Evolutionary conservation across 495 filamentous ascomycete species (phyloP).

Genomic region (Niebla homalea): DNA sequence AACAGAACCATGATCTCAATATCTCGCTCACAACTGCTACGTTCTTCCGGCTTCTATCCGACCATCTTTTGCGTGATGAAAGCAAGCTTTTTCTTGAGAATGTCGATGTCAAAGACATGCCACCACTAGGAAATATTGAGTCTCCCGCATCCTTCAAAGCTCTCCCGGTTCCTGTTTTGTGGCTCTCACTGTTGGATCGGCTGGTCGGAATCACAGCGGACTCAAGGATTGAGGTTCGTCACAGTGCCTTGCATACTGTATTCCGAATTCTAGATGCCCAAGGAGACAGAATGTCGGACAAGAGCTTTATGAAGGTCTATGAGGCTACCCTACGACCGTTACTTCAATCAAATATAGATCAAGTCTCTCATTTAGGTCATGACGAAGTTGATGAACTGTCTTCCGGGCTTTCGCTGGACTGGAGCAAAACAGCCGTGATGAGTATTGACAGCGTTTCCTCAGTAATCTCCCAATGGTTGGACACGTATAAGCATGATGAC

Average conservation of each 20-base stretch:
- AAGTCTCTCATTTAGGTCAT: neutral
- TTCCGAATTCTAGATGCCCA: conserved; percentile 77
- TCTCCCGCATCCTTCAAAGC: conserved; percentile 8
- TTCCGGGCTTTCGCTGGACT: conserved; percentile 28
- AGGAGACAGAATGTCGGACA: neutral
- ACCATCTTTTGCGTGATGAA: conserved; percentile 52
- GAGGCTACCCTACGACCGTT: neutral
- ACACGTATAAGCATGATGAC: conserved; percentile 40
- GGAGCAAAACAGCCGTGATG: conserved; percentile 67
- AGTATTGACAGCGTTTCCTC: conserved; percentile 56
- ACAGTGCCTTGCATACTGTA: conserved; percentile 82
- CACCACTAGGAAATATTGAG: neutral
- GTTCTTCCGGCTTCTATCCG: conserved; percentile 89
- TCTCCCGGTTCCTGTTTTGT: conserved; percentile 52
- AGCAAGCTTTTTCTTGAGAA: conserved; percentile 32
- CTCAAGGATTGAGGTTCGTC: conserved; percentile 69
- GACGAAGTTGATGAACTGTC: neutral
- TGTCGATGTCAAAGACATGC: neutral
- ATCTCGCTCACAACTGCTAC: conserved; percentile 89
- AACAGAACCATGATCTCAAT: conserved; percentile 83
- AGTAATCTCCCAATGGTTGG: conserved; percentile 55
- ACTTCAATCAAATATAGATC: neutral
- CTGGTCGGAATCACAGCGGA: conserved; percentile 67
- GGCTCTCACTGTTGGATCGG: conserved; percentile 71
- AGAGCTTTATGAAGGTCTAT: neutral